Evolutionary conservation across 306 rosid species (phyloP), one percentile per base, ranked within the genome.

Genomic region (Pueraria montana): DNA sequence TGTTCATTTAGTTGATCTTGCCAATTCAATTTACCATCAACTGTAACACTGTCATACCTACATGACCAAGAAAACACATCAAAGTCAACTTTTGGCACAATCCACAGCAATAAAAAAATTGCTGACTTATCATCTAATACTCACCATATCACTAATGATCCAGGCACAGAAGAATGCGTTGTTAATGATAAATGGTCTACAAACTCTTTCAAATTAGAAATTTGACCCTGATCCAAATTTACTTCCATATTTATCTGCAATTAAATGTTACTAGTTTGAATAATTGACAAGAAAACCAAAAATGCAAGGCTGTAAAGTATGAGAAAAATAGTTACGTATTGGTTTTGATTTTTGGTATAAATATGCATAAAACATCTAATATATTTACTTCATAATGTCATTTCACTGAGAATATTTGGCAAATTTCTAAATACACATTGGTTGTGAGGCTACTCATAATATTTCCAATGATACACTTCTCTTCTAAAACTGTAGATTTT

Each of bases 1-100:
- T 76, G 80, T 52, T 92, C 85, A 23, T 92, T 88, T 80, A 96
- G 89, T 86, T 90, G 91, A 87, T 94, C 23, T 86, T 94, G 98
- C 94, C 94, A 96, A 6, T 2, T 0, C 84, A 96, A 92, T 27
- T 76, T 4, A 83, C 99, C 97, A 8, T 87, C 86, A 74, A 84
- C 80, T 49, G 97, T 92, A 80, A 96, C 88, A 84, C 99, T 90
- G 84, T 94, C 99, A 77, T 96, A 96, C 99, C 99, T 96, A 80
- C 40, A 81, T 40, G 84, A 78, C 66, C 81, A 81, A 82, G 49
- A 83, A 71, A 76, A 85, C 59, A 13, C 38, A 80, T 86, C 36
- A 40, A 72, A 20, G 73, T 75, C 77, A 82, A 83, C 62, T 59
- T 84, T 84, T 30, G 77, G 62, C 62, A 72, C 55, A 50, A 72